Evolutionary conservation across 2,329 filamentous ascomycete species (phyloP).

Genomic region (Fusarium sp.): DNA sequence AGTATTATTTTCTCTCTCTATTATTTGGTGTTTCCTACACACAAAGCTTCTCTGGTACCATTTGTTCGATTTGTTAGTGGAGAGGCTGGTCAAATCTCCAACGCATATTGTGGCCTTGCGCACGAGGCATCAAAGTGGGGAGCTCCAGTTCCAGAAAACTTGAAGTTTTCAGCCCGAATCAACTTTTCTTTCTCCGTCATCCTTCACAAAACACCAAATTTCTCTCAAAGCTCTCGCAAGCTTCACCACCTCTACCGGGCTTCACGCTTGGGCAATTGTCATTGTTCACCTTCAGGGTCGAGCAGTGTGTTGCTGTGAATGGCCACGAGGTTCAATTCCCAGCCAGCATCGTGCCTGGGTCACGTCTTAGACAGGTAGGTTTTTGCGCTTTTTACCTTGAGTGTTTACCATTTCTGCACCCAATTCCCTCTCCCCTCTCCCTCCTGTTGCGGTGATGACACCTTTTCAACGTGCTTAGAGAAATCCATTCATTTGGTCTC

Average conservation of each 20-base stretch:
- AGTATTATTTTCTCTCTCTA: too few species aligned
- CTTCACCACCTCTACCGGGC: conserved; percentile 27
- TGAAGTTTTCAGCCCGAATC: conserved; percentile 29
- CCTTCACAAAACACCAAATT: conserved; percentile 25
- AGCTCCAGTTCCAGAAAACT: conserved; percentile 44
- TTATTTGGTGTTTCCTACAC: too few species aligned
- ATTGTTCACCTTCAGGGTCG: conserved; percentile 34
- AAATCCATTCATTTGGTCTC: conserved; percentile 68
- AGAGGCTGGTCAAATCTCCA: conserved; percentile 7
- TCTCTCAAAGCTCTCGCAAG: conserved; percentile 22
- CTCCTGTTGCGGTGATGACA: conserved; percentile 69
- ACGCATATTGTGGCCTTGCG: conserved; percentile 40
- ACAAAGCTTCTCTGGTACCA: too few species aligned
- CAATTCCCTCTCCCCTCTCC: conserved; percentile 18
- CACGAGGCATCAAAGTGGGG: conserved; percentile 49
- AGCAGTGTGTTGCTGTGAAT: conserved; percentile 42
- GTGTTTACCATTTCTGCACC: background rate
- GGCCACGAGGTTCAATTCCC: conserved; percentile 41
- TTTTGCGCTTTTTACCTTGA: conserved; percentile 6
- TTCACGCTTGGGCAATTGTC: conserved; percentile 31
- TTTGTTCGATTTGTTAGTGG: background rate
- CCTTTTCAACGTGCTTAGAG: conserved; percentile 67
- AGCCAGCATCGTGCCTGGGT: conserved; percentile 42
- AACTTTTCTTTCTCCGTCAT: conserved; percentile 25
- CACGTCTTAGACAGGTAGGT: conserved; percentile 50